Evolutionary conservation across 805 yeast species (phyloP).

Genomic region (Ogataea angusta): DNA sequence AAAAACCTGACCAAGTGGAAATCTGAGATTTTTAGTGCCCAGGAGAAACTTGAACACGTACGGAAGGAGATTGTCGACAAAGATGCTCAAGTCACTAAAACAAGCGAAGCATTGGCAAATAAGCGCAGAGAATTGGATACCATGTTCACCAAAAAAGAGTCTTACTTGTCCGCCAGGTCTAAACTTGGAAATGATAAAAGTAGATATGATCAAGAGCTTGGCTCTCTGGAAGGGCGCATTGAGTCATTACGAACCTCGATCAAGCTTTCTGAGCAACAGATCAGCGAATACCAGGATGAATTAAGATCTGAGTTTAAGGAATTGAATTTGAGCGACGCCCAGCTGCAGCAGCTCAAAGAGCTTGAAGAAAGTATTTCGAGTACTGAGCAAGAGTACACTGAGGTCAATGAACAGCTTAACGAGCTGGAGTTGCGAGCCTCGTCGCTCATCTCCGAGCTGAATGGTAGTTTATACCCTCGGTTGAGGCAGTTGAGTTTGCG

Average conservation of each 20-base stretch:
- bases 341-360: conserved; percentile 38
- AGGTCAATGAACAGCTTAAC: conserved; percentile 38
- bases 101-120: conserved; percentile 42
- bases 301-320: conserved; percentile 50
- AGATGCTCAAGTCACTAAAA: conserved; percentile 50
- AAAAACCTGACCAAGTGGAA: conserved; percentile 53
- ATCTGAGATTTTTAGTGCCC: conserved; percentile 41
- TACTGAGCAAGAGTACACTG: conserved; percentile 40
- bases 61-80: conserved; percentile 37
- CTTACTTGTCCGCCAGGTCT: conserved; percentile 40
- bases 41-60: conserved; percentile 38
- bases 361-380: conserved; percentile 37
- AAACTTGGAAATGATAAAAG: conserved; percentile 40
- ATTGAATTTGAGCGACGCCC: conserved; percentile 44
- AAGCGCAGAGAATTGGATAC: conserved; percentile 42
- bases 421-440: conserved; percentile 47
- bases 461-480: conserved; percentile 57
- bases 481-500: conserved; percentile 34
- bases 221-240: conserved; percentile 34
- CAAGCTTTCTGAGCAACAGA: conserved; percentile 37
- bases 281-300: conserved; percentile 47
- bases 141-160: conserved; percentile 40
- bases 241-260: conserved; percentile 35
- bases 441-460: conserved; percentile 50
- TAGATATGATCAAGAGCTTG: conserved; percentile 42